Evolutionary conservation across 345 rosid genomes (phyloP).

Genomic region (Rhodamnia argentea): DNA sequence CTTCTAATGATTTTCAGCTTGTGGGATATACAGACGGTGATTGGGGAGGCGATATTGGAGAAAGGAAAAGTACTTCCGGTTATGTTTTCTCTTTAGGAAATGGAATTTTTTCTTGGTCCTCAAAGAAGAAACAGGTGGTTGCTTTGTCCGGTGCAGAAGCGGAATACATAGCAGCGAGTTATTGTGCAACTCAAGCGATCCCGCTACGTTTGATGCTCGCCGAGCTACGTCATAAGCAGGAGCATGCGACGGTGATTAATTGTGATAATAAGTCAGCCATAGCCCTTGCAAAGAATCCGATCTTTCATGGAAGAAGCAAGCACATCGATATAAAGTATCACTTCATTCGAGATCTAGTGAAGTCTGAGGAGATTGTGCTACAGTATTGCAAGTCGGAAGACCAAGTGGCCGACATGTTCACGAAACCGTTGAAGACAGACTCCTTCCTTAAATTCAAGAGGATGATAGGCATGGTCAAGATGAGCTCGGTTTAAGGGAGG

Average conservation of each 20-base stretch:
- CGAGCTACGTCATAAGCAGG: background rate
- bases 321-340: background rate
- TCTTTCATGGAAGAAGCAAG: background rate
- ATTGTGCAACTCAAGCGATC: background rate
- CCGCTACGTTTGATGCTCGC: background rate
- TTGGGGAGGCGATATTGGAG: too few species aligned
- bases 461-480: too few species aligned
- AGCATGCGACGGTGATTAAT: background rate
- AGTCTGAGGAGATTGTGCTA: too few species aligned
- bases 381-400: too few species aligned
- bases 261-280: background rate
- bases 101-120: background rate
- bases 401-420: too few species aligned
- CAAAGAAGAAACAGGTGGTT: background rate
- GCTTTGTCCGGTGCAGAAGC: background rate
- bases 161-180: background rate
- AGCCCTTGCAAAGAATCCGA: background rate
- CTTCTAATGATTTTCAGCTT: too few species aligned
- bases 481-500: too few species aligned
- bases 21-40: too few species aligned
- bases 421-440: too few species aligned
- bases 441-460: too few species aligned
- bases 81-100: background rate
- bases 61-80: background rate
- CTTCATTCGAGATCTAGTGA: background rate